Conservation (phyloP, 2,329 filamentous ascomycete species). For the Penicillium italicum region DNA sequence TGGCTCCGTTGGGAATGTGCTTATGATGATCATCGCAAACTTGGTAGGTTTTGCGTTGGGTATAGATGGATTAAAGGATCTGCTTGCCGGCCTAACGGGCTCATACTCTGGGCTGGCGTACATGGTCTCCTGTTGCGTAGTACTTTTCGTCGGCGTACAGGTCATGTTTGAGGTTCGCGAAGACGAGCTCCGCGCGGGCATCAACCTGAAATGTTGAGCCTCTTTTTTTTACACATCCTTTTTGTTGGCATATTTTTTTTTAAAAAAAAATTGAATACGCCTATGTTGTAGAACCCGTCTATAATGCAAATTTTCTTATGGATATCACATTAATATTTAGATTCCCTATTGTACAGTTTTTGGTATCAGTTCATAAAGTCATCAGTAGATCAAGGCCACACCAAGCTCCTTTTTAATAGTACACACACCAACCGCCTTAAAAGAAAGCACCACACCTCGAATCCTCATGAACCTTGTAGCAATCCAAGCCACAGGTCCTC, state of each 20-base stretch:
- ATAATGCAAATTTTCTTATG: not conserved
- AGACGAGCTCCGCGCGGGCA: constrained; percentile 74
- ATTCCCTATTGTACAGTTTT: constrained; percentile 15
- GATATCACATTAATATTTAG: not conserved
- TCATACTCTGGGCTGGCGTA: constrained; percentile 75
- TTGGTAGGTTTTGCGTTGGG: constrained; percentile 93
- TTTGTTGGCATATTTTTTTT: not conserved
- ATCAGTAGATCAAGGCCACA: constrained; percentile 4
- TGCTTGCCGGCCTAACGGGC: constrained; percentile 70
- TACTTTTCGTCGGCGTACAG: constrained; percentile 79
- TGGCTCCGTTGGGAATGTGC: constrained; percentile 75
- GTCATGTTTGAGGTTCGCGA: constrained; percentile 96
- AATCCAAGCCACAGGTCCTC: constrained; percentile 47
- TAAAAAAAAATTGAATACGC: not conserved
- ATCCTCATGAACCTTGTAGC: constrained; percentile 48
- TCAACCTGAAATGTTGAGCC: constrained; percentile 72
- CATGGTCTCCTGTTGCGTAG: constrained; percentile 65
- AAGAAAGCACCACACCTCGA: constrained; percentile 46
- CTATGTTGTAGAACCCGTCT: too few relatives aligned
- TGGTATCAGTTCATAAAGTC: constrained; percentile 20
- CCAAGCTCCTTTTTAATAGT: constrained; percentile 4
- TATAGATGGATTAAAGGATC: constrained; percentile 75
- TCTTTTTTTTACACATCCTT: not conserved
- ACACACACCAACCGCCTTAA: constrained; percentile 14
- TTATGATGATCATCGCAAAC: constrained; percentile 97